phyloP scores from a whole-genome alignment of 768 basidiomycete species.

The Tricholomella constricta region DNA sequence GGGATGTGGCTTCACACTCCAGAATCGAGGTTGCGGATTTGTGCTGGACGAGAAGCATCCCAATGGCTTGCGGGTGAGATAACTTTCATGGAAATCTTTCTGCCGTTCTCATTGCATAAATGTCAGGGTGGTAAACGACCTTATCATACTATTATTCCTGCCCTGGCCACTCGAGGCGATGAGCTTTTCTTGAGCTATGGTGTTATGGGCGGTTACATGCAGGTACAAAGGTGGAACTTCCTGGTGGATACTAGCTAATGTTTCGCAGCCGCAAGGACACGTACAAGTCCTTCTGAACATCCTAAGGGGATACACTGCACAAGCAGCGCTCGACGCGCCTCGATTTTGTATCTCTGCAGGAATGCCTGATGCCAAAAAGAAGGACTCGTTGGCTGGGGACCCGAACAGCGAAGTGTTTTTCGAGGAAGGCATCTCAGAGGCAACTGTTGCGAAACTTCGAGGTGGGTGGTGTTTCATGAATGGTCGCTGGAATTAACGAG shows the following conservation, averaged over 20 bases:
- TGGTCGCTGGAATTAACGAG: not conserved
- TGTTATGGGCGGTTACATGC: slow-evolving; percentile 93
- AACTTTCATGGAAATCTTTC: not conserved
- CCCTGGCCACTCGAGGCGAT: slow-evolving; percentile 72
- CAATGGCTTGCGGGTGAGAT: slow-evolving; percentile 71
- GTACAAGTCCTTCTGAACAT: slow-evolving; percentile 93
- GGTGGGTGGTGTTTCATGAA: slow-evolving; percentile 42
- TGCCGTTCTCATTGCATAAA: not conserved
- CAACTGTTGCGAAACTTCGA: slow-evolving; percentile 66
- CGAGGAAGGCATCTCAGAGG: slow-evolving; percentile 75
- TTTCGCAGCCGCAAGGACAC: slow-evolving; percentile 84
- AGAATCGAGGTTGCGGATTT: slow-evolving; percentile 92
- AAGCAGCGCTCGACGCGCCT: slow-evolving; percentile 91
- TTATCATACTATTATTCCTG: slow-evolving; percentile 94
- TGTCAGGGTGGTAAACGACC: slow-evolving; percentile 75
- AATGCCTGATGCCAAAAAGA: slow-evolving; percentile 58
- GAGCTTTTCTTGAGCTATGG: slow-evolving; percentile 90
- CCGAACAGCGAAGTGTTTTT: slow-evolving; percentile 86
- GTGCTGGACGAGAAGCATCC: slow-evolving; percentile 78
- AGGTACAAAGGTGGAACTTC: slow-evolving; percentile 42
- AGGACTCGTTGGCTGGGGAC: slow-evolving; percentile 57
- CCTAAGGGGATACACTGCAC: slow-evolving; percentile 82
- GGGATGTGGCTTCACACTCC: slow-evolving; percentile 94
- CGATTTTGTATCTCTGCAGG: slow-evolving; percentile 95
- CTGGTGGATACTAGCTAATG: not conserved